These are phyloP conservation scores for Chamaecyparis obtusa DNA, from an alignment of 75 land plant species.

Conservation along the genomic window DNA sequence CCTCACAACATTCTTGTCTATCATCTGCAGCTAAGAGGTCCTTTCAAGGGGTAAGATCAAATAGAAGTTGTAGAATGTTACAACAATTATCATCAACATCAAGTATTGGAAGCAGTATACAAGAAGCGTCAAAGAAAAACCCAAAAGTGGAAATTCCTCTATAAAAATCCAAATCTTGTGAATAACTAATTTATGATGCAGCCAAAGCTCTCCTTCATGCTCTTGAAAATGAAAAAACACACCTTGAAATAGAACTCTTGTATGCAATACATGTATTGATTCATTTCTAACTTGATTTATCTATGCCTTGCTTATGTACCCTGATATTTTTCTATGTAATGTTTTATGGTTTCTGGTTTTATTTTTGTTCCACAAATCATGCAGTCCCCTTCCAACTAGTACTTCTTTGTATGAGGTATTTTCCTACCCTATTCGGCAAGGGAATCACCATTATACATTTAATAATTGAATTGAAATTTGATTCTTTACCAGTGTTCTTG, in stretches of 20 bases:
- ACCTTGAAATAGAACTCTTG: conserved; percentile 98
- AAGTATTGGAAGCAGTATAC: neutral
- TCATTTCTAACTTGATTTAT: neutral
- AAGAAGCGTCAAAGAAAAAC: conserved; percentile 14
- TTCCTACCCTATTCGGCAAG: neutral
- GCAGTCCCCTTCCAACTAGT: conserved; percentile 79
- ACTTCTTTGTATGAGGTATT: conserved; percentile 86
- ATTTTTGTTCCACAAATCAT: neutral
- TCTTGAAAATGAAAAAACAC: conserved; percentile 64
- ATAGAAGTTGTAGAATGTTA: neutral
- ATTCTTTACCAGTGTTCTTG: too few species aligned
- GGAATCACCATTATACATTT: neutral
- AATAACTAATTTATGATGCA: conserved; percentile 76
- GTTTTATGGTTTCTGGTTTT: neutral
- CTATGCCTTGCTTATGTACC: neutral
- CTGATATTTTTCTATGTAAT: neutral
- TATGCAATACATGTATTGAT: conserved; percentile 22
- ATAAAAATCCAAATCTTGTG: conserved; percentile 90
- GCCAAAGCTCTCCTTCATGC: conserved; percentile 66
- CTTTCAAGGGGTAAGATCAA: neutral
- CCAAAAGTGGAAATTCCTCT: conserved; percentile 67
- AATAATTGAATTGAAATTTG: neutral
- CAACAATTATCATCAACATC: neutral
- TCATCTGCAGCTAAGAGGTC: neutral
- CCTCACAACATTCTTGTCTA: neutral